Evolutionary conservation across 495 filamentous ascomycete genomes (phyloP).

Genomic region (Neurospora sp.): DNA sequence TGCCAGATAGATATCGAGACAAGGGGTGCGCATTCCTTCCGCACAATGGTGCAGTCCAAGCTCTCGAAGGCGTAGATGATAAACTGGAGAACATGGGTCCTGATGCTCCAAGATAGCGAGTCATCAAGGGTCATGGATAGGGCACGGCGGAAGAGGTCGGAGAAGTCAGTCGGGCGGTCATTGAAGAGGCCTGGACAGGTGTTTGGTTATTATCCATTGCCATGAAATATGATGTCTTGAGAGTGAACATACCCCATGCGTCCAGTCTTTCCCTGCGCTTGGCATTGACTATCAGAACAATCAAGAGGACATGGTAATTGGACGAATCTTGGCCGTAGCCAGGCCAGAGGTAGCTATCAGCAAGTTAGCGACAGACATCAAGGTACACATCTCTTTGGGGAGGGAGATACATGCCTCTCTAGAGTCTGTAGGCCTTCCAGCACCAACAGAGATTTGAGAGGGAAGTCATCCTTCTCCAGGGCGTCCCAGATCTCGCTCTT

Average conservation of each 20-base stretch:
- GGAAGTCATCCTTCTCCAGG: conserved; percentile 70
- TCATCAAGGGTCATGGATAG: conserved; percentile 80
- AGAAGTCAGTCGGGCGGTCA: conserved; percentile 73
- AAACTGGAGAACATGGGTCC: conserved; percentile 74
- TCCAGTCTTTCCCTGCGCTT: conserved; percentile 80
- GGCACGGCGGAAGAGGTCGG: conserved; percentile 78
- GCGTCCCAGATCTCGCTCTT: conserved; percentile 88
- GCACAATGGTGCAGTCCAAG: conserved; percentile 75
- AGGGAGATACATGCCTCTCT: conserved; percentile 52
- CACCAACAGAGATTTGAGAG: conserved; percentile 63
- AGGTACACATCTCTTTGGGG: background rate
- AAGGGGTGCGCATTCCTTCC: conserved; percentile 91
- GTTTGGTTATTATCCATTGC: conserved; percentile 24
- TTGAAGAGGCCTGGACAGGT: conserved; percentile 53
- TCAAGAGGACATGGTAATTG: conserved; percentile 80
- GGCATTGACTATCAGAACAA: conserved; percentile 75
- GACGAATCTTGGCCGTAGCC: conserved; percentile 81
- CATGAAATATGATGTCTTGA: conserved; percentile 36
- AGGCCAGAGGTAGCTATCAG: conserved; percentile 78
- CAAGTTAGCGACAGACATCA: conserved; percentile 11
- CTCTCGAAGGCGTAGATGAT: conserved; percentile 90
- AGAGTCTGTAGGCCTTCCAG: conserved; percentile 87
- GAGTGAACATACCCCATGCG: conserved; percentile 51
- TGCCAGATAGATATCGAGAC: conserved; percentile 96
- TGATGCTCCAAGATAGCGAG: conserved; percentile 58